phyloP scores from a whole-genome alignment of 768 basidiomycete species.

The Kwoniella dendrophila region DNA sequence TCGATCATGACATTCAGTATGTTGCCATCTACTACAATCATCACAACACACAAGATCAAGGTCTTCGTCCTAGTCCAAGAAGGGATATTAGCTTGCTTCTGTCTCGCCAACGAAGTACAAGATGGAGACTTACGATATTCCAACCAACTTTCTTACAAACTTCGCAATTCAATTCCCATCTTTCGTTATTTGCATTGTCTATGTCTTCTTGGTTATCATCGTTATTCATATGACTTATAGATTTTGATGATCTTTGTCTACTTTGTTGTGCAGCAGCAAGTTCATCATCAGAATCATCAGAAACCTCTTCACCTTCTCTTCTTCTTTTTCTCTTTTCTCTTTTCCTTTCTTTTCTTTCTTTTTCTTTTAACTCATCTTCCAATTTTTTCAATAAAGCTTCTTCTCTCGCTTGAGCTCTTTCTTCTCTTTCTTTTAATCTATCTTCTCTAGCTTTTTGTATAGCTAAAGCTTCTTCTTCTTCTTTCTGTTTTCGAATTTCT shows the following conservation, averaged over 20 bases:
- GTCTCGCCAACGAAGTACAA: slow-evolving; percentile 15
- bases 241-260: background rate
- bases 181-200: slow-evolving; percentile 56
- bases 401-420: slow-evolving; percentile 45
- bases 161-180: slow-evolving; percentile 88
- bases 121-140: slow-evolving; percentile 65
- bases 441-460: slow-evolving; percentile 51
- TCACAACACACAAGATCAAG: slow-evolving; percentile 80
- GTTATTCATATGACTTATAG: background rate
- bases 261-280: background rate
- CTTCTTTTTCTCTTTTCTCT: slow-evolving; percentile 39
- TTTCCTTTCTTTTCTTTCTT: slow-evolving; percentile 45
- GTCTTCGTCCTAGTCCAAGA: slow-evolving; percentile 70
- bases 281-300: slow-evolving; percentile 28
- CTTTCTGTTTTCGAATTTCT: slow-evolving; percentile 33
- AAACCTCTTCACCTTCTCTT: slow-evolving; percentile 34
- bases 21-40: slow-evolving; percentile 82
- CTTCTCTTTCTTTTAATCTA: slow-evolving; percentile 50
- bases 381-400: slow-evolving; percentile 51
- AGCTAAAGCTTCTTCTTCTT: slow-evolving; percentile 35
- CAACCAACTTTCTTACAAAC: slow-evolving; percentile 72
- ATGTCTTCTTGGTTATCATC: slow-evolving; percentile 1
- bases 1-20: slow-evolving; percentile 78
- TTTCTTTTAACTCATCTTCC: slow-evolving; percentile 41
- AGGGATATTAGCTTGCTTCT: slow-evolving; percentile 12